A percentile compares a stretch with the other conserved stretches of the same genome.
Conservation (phyloP, 352 stramenopile species). For the Phytophthora sp. region DNA sequence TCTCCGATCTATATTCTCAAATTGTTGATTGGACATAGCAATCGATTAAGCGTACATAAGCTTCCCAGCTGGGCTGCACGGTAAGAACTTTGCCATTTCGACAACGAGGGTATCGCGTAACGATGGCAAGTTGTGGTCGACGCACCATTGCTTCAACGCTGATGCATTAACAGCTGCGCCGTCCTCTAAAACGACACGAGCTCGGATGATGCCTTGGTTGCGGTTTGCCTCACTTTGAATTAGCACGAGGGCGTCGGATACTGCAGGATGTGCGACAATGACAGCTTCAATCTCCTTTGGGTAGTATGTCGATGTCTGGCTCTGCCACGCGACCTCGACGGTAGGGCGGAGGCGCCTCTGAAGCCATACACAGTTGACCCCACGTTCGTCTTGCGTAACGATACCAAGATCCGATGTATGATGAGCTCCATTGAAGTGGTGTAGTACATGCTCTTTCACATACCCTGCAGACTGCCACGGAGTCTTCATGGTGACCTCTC, state of each 20-base stretch:
- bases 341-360: conserved; percentile 62
- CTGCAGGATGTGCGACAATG: conserved; percentile 40
- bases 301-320: conserved; percentile 23
- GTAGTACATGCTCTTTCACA: conserved; percentile 54
- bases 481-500: conserved; percentile 77
- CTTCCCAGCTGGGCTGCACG: conserved; percentile 86
- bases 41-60: conserved; percentile 74
- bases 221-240: conserved; percentile 33
- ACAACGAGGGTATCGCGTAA: conserved; percentile 48
- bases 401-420: conserved; percentile 67
- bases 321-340: conserved; percentile 41
- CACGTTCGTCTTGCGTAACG: conserved; percentile 27
- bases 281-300: conserved; percentile 51
- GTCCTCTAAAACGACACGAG: conserved; percentile 44
- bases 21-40: neutral
- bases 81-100: conserved; percentile 66
- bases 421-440: conserved; percentile 50
- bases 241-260: conserved; percentile 64
- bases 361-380: conserved; percentile 64
- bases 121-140: conserved; percentile 36
- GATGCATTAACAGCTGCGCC: conserved; percentile 21
- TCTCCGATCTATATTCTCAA: neutral
- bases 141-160: conserved; percentile 48
- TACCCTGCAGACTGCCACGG: conserved; percentile 86
- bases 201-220: conserved; percentile 31